A percentile compares a stretch with the other conserved stretches of the same genome.
Evolutionary conservation across 768 basidiomycete species (phyloP).

Genomic region (Termitomyces sp.): DNA sequence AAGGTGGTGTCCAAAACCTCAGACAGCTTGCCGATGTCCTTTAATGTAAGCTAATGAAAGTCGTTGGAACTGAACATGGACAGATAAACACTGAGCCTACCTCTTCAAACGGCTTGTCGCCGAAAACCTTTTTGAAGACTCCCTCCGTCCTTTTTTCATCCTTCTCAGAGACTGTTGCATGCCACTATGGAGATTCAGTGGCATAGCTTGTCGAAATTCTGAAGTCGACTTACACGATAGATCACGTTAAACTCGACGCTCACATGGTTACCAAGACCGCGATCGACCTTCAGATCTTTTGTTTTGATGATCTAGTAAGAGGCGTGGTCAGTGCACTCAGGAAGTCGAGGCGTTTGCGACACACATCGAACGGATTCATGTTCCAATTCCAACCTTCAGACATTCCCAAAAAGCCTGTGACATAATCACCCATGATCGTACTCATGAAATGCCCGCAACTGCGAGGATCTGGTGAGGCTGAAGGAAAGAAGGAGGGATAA

Average conservation of each 20-base stretch:
- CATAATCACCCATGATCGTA: slow-evolving; percentile 54
- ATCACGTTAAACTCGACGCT: slow-evolving; percentile 66
- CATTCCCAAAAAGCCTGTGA: slow-evolving; percentile 51
- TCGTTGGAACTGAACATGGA: neutral
- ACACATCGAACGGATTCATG: slow-evolving; percentile 34
- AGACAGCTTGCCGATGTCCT: slow-evolving; percentile 19
- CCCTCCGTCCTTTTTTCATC: slow-evolving; percentile 51
- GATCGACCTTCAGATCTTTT: slow-evolving; percentile 27
- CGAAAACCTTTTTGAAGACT: slow-evolving; percentile 36
- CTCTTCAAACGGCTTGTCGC: slow-evolving; percentile 30
- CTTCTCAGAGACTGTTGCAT: slow-evolving; percentile 41
- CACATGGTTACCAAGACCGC: slow-evolving; percentile 61
- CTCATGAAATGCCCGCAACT: slow-evolving; percentile 53
- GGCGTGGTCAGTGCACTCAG: neutral
- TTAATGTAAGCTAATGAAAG: slow-evolving; percentile 18
- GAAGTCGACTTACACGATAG: slow-evolving; percentile 28
- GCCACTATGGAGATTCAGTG: slow-evolving; percentile 39
- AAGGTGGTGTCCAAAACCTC: slow-evolving; percentile 15
- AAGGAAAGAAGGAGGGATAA: neutral
- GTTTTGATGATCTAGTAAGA: slow-evolving; percentile 31
- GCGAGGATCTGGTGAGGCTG: neutral
- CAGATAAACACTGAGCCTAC: slow-evolving; percentile 13
- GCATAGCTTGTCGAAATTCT: neutral
- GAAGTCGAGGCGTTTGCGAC: neutral
- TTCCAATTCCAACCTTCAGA: slow-evolving; percentile 50